These are phyloP conservation scores for Cryptococcus sp. DNA, from an alignment of 1,284 basidiomycete genomes.

Conservation along the genomic window DNA sequence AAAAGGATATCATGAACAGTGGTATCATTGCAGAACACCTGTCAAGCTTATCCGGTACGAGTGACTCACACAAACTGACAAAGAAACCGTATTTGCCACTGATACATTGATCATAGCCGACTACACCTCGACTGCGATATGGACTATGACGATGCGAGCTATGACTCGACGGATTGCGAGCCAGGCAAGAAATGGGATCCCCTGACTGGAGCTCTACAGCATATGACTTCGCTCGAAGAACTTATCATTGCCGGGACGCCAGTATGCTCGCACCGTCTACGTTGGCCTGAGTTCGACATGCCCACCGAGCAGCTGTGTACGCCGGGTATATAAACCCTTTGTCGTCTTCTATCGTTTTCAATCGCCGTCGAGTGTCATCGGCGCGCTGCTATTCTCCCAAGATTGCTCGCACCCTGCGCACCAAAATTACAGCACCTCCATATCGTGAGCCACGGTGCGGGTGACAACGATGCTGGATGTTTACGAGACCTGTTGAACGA, in stretches of 20 bases:
- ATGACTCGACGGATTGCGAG: neutral
- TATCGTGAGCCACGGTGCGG: neutral
- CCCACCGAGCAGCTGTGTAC: neutral
- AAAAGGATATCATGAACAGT: too few species aligned
- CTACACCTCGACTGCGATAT: neutral
- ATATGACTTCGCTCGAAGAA: neutral
- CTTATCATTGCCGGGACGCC: neutral
- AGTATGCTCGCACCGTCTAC: neutral
- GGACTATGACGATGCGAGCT: neutral
- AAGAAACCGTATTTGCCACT: neutral
- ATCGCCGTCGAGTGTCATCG: neutral
- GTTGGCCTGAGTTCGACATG: neutral
- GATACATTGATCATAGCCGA: neutral
- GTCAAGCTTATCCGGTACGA: neutral
- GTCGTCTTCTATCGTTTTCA: neutral
- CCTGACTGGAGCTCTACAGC: neutral
- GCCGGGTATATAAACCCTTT: neutral
- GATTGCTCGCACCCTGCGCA: neutral
- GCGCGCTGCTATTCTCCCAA: neutral
- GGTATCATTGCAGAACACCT: neutral
- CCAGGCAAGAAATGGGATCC: neutral
- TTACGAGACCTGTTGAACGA: neutral
- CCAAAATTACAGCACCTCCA: neutral
- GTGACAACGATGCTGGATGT: neutral
- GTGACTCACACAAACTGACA: neutral